Percentiles rank a stretch among this genome's conserved stretches.
Evolutionary conservation across 2,329 filamentous ascomycete genomes (phyloP).

Genomic region (Colletotrichum brevisporum): DNA sequence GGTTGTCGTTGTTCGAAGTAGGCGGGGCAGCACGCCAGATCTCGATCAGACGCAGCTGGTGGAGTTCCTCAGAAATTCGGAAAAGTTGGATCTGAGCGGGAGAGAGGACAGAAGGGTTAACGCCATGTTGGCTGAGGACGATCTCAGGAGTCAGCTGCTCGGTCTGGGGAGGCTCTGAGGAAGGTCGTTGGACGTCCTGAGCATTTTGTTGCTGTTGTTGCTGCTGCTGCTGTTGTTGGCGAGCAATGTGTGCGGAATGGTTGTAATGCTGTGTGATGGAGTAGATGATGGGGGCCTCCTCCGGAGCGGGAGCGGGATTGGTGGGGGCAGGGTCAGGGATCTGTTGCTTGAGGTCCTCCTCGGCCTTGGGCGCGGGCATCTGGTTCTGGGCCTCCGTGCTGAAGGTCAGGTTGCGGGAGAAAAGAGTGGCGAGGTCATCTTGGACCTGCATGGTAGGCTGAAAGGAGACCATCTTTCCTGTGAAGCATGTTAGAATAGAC

Average conservation of each 20-base stretch:
- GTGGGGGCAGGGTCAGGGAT: conserved; percentile 41
- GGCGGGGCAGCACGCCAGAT: conserved; percentile 89
- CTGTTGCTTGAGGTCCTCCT: conserved; percentile 50
- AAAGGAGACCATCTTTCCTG: conserved; percentile 55
- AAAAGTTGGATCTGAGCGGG: conserved; percentile 85
- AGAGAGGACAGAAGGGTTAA: conserved; percentile 79
- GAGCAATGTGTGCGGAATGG: conserved; percentile 78
- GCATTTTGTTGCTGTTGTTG: conserved; percentile 46
- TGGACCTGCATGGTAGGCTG: conserved; percentile 72
- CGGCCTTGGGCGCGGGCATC: conserved; percentile 47
- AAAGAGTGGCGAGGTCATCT: conserved; percentile 86
- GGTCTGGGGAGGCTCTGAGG: conserved; percentile 65
- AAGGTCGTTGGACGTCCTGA: conserved; percentile 58
- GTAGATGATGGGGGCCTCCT: conserved; percentile 72
- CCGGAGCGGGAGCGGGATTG: conserved; percentile 49
- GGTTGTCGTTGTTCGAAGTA: conserved; percentile 67
- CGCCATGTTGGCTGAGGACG: conserved; percentile 75
- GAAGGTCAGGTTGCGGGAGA: conserved; percentile 82
- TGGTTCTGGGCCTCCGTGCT: conserved; percentile 55
- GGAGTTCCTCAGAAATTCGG: conserved; percentile 78
- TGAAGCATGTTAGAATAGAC: conserved; percentile 20
- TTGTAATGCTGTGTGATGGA: conserved; percentile 87
- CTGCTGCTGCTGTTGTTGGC: conserved; percentile 53
- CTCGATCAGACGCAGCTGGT: conserved; percentile 82
- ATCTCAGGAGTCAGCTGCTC: conserved; percentile 67